Percentiles rank a stretch among this genome's conserved stretches.
Evolutionary conservation across 1,139 yeast genomes (phyloP).

Genomic region (Hemisphaericaspora xylofermentans): DNA sequence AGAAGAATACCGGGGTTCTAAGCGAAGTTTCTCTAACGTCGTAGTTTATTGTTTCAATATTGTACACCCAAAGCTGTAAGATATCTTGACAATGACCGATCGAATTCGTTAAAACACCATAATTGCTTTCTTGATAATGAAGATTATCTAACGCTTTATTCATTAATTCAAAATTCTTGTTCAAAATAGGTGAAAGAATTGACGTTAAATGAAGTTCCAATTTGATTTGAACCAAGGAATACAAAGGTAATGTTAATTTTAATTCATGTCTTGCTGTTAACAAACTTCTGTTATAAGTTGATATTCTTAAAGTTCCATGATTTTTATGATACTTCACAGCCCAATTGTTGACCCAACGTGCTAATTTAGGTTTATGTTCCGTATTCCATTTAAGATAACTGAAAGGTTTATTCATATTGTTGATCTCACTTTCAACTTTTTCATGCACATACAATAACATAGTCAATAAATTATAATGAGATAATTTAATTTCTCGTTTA

Average conservation of each 20-base stretch:
- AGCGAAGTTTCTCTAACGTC: slow-evolving; percentile 65
- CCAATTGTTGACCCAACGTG: slow-evolving; percentile 59
- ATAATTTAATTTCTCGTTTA: slow-evolving; percentile 36
- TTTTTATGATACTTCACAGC: slow-evolving; percentile 58
- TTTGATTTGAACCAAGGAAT: slow-evolving; percentile 62
- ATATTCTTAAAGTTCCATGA: slow-evolving; percentile 59
- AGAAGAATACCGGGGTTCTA: slow-evolving; percentile 72
- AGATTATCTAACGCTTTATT: slow-evolving; percentile 45
- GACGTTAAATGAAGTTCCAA: slow-evolving; percentile 59
- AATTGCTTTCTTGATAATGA: slow-evolving; percentile 41
- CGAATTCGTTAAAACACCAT: slow-evolving; percentile 58
- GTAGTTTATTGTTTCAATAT: slow-evolving; percentile 53
- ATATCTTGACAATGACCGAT: slow-evolving; percentile 57
- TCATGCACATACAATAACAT: slow-evolving; percentile 74
- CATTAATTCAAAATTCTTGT: slow-evolving; percentile 66
- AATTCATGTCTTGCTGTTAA: slow-evolving; percentile 55
- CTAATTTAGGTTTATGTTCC: slow-evolving; percentile 55
- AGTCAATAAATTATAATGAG: slow-evolving; percentile 60
- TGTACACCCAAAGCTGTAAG: slow-evolving; percentile 66
- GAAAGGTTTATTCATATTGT: slow-evolving; percentile 21
- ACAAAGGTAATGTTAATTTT: slow-evolving; percentile 63
- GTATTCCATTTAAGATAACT: slow-evolving; percentile 55
- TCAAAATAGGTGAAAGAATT: slow-evolving; percentile 55
- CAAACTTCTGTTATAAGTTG: slow-evolving; percentile 48
- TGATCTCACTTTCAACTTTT: slow-evolving; percentile 55